Evolutionary conservation across 2,329 filamentous ascomycete species (phyloP).

Genomic region (Aureobasidium pullulans): DNA sequence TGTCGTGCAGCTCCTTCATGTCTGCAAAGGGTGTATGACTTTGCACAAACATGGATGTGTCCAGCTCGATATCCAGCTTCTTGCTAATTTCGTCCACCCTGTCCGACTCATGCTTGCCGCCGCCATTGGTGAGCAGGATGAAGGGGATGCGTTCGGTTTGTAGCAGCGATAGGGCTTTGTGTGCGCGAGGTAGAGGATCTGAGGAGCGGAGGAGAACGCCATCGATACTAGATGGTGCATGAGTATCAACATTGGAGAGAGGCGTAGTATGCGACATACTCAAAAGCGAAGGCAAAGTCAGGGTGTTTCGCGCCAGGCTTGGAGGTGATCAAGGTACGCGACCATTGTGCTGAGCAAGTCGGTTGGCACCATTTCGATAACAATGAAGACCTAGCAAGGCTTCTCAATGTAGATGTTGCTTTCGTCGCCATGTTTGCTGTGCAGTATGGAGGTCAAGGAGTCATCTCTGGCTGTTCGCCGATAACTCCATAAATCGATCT

Average conservation of each 20-base stretch:
- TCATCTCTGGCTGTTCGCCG: not conserved
- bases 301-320: conserved; percentile 21
- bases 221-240: conserved; percentile 58
- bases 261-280: conserved; percentile 32
- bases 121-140: conserved; percentile 92
- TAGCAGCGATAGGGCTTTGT: conserved; percentile 64
- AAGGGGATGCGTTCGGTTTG: conserved; percentile 74
- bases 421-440: not conserved
- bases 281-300: conserved; percentile 50
- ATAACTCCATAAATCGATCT: not conserved
- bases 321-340: not conserved
- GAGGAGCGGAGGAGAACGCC: conserved; percentile 86
- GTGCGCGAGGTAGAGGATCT: conserved; percentile 69
- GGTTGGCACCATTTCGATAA: not conserved
- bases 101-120: conserved; percentile 72
- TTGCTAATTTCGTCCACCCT: conserved; percentile 62
- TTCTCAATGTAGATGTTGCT: not conserved
- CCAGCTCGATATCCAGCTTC: conserved; percentile 57
- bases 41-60: conserved; percentile 69
- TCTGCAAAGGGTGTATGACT: conserved; percentile 85
- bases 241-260: not conserved
- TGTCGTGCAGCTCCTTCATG: conserved; percentile 53
- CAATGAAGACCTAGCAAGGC: not conserved
- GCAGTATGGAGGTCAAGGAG: not conserved
- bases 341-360: not conserved